Percentiles rank a stretch among this genome's conserved stretches.
phyloP scores from a whole-genome alignment of 2,329 filamentous ascomycete species.

The Cordyceps sp. region DNA sequence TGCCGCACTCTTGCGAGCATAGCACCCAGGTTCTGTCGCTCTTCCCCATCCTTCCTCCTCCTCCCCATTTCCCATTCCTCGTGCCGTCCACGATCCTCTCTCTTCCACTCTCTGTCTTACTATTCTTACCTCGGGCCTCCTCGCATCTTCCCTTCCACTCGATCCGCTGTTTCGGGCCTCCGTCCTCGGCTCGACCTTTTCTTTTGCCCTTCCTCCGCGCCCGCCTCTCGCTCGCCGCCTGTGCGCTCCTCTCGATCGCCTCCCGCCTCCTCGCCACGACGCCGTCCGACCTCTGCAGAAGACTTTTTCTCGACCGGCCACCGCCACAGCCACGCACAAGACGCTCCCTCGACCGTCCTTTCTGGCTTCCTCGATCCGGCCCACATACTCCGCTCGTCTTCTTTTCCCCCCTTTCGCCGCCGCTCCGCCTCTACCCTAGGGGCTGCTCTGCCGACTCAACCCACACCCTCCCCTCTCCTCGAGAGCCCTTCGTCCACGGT shows the following conservation, averaged over 20 bases:
- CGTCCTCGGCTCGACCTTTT: conserved; percentile 6
- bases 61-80: conserved; percentile 16
- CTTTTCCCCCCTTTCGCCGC: conserved; percentile 2
- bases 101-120: conserved; percentile 5
- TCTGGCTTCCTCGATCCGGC: conserved; percentile 4
- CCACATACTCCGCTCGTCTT: background rate
- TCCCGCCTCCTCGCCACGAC: conserved; percentile 7
- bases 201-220: conserved; percentile 7
- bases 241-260: background rate
- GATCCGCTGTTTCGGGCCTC: background rate
- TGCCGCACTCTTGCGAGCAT: conserved; percentile 2
- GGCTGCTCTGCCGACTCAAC: background rate
- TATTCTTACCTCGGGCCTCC: conserved; percentile 6
- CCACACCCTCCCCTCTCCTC: background rate
- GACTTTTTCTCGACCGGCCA: conserved; percentile 9
- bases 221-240: conserved; percentile 3
- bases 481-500: background rate
- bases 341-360: conserved; percentile 6
- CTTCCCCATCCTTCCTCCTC: conserved; percentile 18
- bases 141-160: conserved; percentile 2
- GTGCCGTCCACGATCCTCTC: conserved; percentile 15
- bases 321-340: conserved; percentile 7
- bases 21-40: conserved; percentile 17
- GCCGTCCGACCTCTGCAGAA: conserved; percentile 14
- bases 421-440: conserved; percentile 1